Evolutionary conservation across 352 stramenopile genomes (phyloP).

Genomic region (Ophiocytium majus): DNA sequence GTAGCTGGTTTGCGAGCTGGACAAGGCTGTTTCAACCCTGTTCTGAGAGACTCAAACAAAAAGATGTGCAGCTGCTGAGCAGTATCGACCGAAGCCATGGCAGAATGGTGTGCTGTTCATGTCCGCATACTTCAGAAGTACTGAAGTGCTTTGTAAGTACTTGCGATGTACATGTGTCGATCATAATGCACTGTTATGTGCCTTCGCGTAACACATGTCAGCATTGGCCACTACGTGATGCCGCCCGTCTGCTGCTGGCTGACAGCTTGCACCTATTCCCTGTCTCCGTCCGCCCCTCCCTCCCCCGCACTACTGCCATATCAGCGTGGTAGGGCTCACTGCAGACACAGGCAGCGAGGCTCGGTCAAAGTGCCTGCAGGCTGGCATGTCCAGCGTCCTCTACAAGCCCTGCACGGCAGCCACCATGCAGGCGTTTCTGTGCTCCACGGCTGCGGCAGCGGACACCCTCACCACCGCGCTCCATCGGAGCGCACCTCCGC

Average conservation of each 20-base stretch:
- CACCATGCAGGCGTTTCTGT: neutral
- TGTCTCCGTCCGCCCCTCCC: too few relatives aligned
- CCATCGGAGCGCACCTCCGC: too few relatives aligned
- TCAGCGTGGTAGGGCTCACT: neutral
- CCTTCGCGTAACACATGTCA: neutral
- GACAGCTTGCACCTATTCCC: too few relatives aligned
- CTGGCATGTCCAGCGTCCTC: neutral
- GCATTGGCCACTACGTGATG: neutral
- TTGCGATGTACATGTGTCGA: neutral
- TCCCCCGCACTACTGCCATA: neutral
- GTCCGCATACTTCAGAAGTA: neutral
- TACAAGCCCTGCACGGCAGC: neutral
- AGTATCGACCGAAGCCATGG: neutral
- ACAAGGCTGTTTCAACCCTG: too few relatives aligned
- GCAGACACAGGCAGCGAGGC: neutral
- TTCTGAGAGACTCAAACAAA: neutral
- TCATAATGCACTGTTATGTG: neutral
- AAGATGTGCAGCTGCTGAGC: neutral
- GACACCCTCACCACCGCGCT: too few relatives aligned
- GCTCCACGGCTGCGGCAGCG: too few relatives aligned
- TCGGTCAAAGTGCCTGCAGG: neutral
- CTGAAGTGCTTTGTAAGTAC: neutral
- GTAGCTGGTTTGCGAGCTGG: too few relatives aligned
- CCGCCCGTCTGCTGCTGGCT: neutral
- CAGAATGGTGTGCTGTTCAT: neutral